phyloP scores from a whole-genome alignment of 179 eudicot genomes.

The Camellia oleifera region DNA sequence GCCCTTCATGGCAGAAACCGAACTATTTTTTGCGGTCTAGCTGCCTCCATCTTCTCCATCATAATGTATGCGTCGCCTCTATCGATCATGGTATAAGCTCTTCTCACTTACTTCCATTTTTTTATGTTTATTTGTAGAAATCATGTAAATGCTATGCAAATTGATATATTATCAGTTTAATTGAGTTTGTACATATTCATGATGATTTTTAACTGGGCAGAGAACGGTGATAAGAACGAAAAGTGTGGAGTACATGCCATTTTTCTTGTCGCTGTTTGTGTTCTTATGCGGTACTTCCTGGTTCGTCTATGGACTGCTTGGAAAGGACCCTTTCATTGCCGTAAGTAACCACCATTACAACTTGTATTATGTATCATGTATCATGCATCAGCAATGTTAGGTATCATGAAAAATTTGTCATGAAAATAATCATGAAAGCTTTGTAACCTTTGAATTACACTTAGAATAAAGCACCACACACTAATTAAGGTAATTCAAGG shows the following conservation, averaged over 20 bases:
- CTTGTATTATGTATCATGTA: too few species aligned
- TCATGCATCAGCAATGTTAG: too few species aligned
- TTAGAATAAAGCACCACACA: too few species aligned
- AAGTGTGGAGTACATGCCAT: conserved; percentile 93
- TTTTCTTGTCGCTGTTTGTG: conserved; percentile 66
- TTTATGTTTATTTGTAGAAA: too few species aligned
- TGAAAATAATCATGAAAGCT: too few species aligned
- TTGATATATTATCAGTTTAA: too few species aligned
- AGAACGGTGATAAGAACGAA: conserved; percentile 75
- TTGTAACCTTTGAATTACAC: too few species aligned
- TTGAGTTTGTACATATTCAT: too few species aligned
- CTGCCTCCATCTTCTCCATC: conserved; percentile 68
- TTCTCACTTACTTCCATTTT: too few species aligned
- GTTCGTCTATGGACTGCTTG: conserved; percentile 79
- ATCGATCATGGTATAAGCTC: conserved; percentile 59
- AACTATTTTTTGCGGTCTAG: conserved; percentile 66
- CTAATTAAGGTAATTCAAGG: too few species aligned
- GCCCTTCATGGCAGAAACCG: conserved; percentile 54
- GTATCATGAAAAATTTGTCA: too few species aligned
- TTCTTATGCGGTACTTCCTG: conserved; percentile 85
- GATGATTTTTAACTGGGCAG: conserved; percentile 30
- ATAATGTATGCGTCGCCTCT: conserved; percentile 90
- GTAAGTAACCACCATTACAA: conserved; percentile 41
- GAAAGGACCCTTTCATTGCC: conserved; percentile 64
- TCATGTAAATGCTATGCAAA: too few species aligned